Conservation (phyloP, 768 basidiomycete genomes). For the Neoboletus brunneissimus region DNA sequence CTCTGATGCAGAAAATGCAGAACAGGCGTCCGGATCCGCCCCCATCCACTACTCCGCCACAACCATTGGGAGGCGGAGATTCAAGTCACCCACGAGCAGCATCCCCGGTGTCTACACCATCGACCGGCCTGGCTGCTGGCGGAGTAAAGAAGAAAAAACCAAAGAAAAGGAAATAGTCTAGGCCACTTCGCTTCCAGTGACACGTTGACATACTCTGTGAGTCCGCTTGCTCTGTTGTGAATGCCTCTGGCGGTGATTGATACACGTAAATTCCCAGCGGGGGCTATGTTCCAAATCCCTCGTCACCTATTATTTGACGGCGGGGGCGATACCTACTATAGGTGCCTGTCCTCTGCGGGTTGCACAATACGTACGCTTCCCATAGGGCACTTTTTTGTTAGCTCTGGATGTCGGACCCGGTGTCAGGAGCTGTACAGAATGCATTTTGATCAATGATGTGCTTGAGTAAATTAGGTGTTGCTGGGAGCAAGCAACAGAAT, state of each 20-base stretch:
- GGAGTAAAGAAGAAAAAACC: slow-evolving; percentile 82
- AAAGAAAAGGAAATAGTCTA: slow-evolving; percentile 68
- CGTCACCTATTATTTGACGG: slow-evolving; percentile 5
- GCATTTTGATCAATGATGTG: neutral
- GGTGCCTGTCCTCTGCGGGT: neutral
- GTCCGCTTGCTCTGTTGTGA: slow-evolving; percentile 4
- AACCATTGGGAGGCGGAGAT: slow-evolving; percentile 19
- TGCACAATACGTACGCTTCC: neutral
- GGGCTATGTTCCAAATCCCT: slow-evolving; percentile 1
- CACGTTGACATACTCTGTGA: slow-evolving; percentile 9
- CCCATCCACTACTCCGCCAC: slow-evolving; percentile 15
- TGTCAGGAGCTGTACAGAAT: slow-evolving; percentile 1
- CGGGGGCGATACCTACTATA: neutral
- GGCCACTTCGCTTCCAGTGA: slow-evolving; percentile 1
- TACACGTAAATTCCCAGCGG: slow-evolving; percentile 1
- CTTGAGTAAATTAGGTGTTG: neutral
- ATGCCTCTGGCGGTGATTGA: neutral
- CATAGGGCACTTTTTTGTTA: neutral
- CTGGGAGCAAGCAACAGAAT: neutral
- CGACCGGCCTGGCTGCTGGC: slow-evolving; percentile 41
- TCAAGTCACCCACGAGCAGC: slow-evolving; percentile 31
- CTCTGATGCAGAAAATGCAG: slow-evolving; percentile 84
- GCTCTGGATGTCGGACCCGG: neutral
- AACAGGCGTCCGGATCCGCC: slow-evolving; percentile 48
- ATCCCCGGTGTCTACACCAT: slow-evolving; percentile 35